These are phyloP conservation scores for Colletotrichum trifolii DNA, from an alignment of 2,329 filamentous ascomycete genomes.

Conservation along the genomic window DNA sequence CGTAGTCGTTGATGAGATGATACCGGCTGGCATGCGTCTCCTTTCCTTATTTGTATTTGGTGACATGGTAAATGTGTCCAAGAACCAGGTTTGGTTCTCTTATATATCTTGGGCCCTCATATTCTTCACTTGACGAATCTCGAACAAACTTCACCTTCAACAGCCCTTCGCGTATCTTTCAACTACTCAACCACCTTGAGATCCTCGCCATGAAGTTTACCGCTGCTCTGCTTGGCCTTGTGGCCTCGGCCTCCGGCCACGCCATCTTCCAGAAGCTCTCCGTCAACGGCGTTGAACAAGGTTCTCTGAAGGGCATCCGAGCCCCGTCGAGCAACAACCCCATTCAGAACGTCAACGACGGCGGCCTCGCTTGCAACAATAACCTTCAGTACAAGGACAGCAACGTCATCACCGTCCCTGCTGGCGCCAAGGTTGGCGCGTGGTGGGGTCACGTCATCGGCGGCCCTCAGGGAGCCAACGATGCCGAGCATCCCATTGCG, in stretches of 20 bases:
- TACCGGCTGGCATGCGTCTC: background rate
- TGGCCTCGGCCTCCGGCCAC: slow-evolving; percentile 50
- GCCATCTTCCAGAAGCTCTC: slow-evolving; percentile 57
- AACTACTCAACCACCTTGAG: rapidly evolving
- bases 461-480: slow-evolving; percentile 54
- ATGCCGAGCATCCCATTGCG: slow-evolving; percentile 61
- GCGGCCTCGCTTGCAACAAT: slow-evolving; percentile 59
- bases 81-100: no score
- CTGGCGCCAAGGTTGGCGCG: slow-evolving; percentile 59
- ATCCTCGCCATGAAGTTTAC: slow-evolving; percentile 32
- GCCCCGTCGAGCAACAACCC: slow-evolving; percentile 62
- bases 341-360: slow-evolving; percentile 58
- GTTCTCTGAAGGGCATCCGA: slow-evolving; percentile 60
- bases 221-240: slow-evolving; percentile 29
- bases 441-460: slow-evolving; percentile 64
- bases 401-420: slow-evolving; percentile 56
- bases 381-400: slow-evolving; percentile 49
- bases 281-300: slow-evolving; percentile 60
- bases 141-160: background rate
- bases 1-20: background rate
- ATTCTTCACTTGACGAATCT: no score
- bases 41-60: background rate
- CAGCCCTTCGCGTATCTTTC: background rate
- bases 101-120: no score
- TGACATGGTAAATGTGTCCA: background rate